phyloP scores from a whole-genome alignment of 2,329 filamentous ascomycete species.

The Colletotrichum scovillei region DNA sequence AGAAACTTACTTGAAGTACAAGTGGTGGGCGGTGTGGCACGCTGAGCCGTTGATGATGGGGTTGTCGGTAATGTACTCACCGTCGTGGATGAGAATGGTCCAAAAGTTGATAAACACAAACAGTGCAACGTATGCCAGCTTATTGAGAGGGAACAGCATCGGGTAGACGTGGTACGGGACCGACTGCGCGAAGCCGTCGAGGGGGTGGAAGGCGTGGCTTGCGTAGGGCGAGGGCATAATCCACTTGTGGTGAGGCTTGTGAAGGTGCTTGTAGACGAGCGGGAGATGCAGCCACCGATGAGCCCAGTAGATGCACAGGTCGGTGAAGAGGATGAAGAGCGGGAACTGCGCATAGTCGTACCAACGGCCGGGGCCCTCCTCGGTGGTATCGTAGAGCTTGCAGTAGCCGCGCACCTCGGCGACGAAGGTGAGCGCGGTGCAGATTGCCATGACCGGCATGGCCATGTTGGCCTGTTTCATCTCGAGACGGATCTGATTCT shows the following conservation, averaged over 20 bases:
- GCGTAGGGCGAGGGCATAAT: constrained; percentile 97
- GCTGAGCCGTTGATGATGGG: constrained; percentile 95
- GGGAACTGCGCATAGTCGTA: constrained; percentile 89
- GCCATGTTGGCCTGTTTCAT: constrained; percentile 82
- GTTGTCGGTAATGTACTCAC: constrained; percentile 91
- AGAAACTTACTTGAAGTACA: constrained; percentile 47
- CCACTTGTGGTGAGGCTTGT: constrained; percentile 99
- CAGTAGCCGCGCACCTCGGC: constrained; percentile 85
- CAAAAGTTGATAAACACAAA: constrained; percentile 97
- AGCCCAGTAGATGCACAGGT: constrained; percentile 92
- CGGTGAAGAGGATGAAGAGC: constrained; percentile 88
- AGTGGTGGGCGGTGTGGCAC: constrained; percentile 85
- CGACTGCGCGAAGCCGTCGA: constrained; percentile 91
- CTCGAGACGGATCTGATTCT: constrained; percentile 89
- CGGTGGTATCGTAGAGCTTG: constrained; percentile 86
- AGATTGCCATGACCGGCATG: constrained; percentile 84
- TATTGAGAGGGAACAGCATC: constrained; percentile 92
- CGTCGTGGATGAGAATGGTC: constrained; percentile 96
- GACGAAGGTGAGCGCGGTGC: constrained; percentile 86
- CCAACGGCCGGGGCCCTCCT: constrained; percentile 79
- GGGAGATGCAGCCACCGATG: constrained; percentile 88
- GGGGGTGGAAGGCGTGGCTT: constrained; percentile 92
- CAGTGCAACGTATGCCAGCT: constrained; percentile 85
- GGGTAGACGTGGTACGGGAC: constrained; percentile 94
- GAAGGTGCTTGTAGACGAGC: constrained; percentile 83